phyloP scores from a whole-genome alignment of 495 filamentous ascomycete species.

The Parathielavia appendiculata region DNA sequence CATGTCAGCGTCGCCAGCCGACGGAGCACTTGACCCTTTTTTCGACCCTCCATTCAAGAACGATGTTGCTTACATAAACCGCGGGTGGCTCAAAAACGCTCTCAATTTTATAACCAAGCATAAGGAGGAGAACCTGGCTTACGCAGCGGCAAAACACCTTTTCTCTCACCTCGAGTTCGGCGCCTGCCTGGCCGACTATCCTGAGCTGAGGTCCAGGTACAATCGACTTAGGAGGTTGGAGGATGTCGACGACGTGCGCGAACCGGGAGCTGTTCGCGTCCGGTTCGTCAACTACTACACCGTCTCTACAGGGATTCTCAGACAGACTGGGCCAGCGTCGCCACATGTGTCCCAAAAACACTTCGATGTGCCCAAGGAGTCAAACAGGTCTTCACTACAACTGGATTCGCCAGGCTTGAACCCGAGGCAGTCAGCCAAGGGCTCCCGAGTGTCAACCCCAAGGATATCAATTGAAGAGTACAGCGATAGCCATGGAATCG shows the following conservation, averaged over 20 bases:
- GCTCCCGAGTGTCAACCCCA: conserved; percentile 27
- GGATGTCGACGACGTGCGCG: conserved; percentile 49
- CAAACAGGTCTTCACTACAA: conserved; percentile 3
- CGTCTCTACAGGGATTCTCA: conserved; percentile 63
- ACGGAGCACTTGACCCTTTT: conserved; percentile 47
- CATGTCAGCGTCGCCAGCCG: conserved; percentile 26
- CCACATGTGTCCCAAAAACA: neutral
- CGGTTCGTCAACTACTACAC: conserved; percentile 92
- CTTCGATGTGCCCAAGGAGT: neutral
- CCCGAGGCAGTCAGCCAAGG: neutral
- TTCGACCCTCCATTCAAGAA: conserved; percentile 72
- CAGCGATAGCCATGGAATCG: conserved; percentile 20
- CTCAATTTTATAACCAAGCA: conserved; percentile 80
- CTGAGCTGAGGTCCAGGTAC: conserved; percentile 65
- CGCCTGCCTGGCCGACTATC: conserved; percentile 69
- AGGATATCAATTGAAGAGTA: conserved; percentile 45
- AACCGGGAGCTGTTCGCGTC: conserved; percentile 38
- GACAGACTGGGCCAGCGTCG: conserved; percentile 29
- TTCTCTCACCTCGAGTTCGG: conserved; percentile 81
- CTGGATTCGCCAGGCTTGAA: neutral
- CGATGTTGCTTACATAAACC: conserved; percentile 59
- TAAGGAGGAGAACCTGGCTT: conserved; percentile 55
- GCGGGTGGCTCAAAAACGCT: conserved; percentile 60
- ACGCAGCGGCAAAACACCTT: conserved; percentile 67
- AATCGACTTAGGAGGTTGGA: conserved; percentile 61